phyloP scores from a whole-genome alignment of 345 rosid species.

The Carallia pectinifolia region DNA sequence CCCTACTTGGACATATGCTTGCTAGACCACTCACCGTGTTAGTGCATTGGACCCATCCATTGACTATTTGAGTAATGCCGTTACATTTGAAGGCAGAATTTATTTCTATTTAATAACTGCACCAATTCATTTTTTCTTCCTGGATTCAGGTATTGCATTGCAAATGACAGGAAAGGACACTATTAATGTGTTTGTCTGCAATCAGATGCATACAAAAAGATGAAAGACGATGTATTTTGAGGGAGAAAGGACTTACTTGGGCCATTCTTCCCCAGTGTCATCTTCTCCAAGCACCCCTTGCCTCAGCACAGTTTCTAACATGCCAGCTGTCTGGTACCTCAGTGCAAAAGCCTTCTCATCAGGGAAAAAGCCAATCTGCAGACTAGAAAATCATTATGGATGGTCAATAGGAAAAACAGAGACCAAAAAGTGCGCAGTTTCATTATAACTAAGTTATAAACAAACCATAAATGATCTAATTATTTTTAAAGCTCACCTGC shows the following conservation, averaged over 20 bases:
- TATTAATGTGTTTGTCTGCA: not conserved
- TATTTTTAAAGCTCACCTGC: conserved; percentile 53
- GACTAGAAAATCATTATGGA: conserved; percentile 52
- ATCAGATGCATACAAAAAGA: not conserved
- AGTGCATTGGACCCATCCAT: not conserved
- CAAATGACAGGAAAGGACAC: not conserved
- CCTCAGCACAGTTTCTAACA: conserved; percentile 78
- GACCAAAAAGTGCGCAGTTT: conserved; percentile 4
- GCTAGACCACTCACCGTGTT: not conserved
- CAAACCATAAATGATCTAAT: conserved; percentile 11
- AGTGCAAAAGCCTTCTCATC: conserved; percentile 75
- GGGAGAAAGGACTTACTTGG: conserved; percentile 49
- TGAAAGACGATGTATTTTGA: not conserved
- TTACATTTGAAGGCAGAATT: no score
- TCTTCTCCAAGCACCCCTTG: conserved; percentile 95
- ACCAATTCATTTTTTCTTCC: no score
- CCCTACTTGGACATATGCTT: conserved; percentile 1
- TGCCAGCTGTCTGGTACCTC: conserved; percentile 88
- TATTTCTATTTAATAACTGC: no score
- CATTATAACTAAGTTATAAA: not conserved
- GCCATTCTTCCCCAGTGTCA: conserved; percentile 92
- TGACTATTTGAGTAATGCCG: not conserved
- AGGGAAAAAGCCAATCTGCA: conserved; percentile 89
- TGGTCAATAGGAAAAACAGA: conserved; percentile 36
- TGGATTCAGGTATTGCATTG: not conserved